Evolutionary conservation across 768 basidiomycete species (phyloP).

Genomic region (Ramaria sp.): DNA sequence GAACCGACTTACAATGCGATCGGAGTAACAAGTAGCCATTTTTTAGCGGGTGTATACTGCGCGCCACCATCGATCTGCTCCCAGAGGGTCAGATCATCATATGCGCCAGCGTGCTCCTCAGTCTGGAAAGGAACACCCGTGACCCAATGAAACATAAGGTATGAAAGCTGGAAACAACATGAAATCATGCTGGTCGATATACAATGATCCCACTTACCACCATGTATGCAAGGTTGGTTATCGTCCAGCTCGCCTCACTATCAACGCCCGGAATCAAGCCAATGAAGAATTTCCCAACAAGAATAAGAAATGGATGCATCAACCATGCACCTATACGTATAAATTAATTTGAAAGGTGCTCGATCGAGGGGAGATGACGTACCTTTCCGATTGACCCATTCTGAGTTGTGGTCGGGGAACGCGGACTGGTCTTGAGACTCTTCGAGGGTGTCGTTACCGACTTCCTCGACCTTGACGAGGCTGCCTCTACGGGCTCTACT

Average conservation of each 20-base stretch:
- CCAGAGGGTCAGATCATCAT: conserved; percentile 96
- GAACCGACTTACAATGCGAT: conserved; percentile 63
- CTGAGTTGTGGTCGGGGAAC: conserved; percentile 77
- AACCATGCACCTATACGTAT: conserved; percentile 81
- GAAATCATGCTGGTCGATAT: background rate
- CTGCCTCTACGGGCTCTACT: conserved; percentile 55
- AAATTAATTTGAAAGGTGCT: background rate
- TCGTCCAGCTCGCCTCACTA: conserved; percentile 90
- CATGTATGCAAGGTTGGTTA: conserved; percentile 85
- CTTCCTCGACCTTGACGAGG: conserved; percentile 77
- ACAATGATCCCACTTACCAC: conserved; percentile 44
- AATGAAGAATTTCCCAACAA: conserved; percentile 81
- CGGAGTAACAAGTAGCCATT: conserved; percentile 88
- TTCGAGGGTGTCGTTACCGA: conserved; percentile 60
- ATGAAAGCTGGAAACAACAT: conserved; percentile 54
- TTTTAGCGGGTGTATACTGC: conserved; percentile 96
- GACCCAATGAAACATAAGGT: conserved; percentile 97
- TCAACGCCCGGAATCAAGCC: conserved; percentile 93
- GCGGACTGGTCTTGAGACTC: conserved; percentile 70
- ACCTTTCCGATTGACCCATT: conserved; percentile 95
- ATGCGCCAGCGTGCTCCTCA: conserved; percentile 81
- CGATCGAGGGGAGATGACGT: conserved; percentile 5
- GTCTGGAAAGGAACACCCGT: conserved; percentile 94
- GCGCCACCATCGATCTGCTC: conserved; percentile 99
- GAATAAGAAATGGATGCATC: conserved; percentile 90